Conservation (phyloP, 495 filamentous ascomycete species). For the Penicillium maclennaniae region DNA sequence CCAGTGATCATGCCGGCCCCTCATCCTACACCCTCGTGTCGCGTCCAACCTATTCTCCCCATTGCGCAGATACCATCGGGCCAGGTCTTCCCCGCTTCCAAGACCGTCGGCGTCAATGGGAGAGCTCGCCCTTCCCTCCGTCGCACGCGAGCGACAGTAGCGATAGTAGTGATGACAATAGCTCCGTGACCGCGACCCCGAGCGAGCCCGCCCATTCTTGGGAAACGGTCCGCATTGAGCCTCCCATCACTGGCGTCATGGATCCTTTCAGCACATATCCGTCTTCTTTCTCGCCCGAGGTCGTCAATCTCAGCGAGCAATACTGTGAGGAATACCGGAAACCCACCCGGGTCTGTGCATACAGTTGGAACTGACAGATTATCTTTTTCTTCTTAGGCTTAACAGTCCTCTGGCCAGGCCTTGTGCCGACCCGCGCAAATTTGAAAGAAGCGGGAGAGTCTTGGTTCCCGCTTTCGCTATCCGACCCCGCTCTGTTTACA, state of each 20-base stretch:
- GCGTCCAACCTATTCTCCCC: conserved; percentile 1
- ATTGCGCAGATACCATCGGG: background rate
- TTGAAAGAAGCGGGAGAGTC: conserved; percentile 10
- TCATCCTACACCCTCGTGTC: conserved; percentile 10
- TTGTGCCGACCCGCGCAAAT: conserved; percentile 21
- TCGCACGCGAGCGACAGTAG: conserved; percentile 15
- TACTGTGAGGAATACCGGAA: conserved; percentile 18
- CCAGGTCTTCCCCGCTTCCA: background rate
- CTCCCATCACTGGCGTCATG: conserved; percentile 18
- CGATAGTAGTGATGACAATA: conserved; percentile 14
- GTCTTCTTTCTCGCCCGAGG: conserved; percentile 18
- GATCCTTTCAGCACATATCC: conserved; percentile 36
- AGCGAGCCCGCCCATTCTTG: conserved; percentile 2
- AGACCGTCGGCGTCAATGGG: conserved; percentile 1
- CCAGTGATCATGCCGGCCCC: background rate
- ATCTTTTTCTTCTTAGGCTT: conserved; percentile 14
- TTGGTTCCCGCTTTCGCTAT: conserved; percentile 36
- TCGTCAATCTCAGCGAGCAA: conserved; percentile 21
- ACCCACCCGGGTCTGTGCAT: background rate
- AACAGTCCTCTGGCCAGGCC: conserved; percentile 33
- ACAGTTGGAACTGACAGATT: background rate
- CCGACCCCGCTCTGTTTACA: conserved; percentile 35
- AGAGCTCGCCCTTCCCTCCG: conserved; percentile 9
- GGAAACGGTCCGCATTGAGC: conserved; percentile 18
- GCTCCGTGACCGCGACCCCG: background rate